Conservation (phyloP, 306 rosid species). For the Citrullus mucosospermus region DNA sequence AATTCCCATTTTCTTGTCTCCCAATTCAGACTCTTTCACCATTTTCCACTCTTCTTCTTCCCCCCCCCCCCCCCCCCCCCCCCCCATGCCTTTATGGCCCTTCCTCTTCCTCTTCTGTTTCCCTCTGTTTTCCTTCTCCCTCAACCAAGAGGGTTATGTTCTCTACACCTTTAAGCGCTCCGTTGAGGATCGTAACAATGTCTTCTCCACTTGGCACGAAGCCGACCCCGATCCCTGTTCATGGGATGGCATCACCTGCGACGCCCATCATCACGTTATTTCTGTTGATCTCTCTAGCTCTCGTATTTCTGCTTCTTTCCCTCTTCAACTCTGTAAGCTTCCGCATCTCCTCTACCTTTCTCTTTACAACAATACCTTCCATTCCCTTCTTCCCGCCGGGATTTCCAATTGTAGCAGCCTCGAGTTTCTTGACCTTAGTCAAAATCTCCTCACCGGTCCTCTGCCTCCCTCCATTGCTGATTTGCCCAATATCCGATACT, state of each 20-base stretch:
- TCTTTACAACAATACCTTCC: slow-evolving; percentile 60
- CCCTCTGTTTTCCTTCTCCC: slow-evolving; percentile 1
- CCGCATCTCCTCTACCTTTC: slow-evolving; percentile 31
- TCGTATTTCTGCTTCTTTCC: slow-evolving; percentile 44
- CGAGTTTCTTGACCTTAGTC: slow-evolving; percentile 54
- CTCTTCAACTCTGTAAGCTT: slow-evolving; percentile 51
- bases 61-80: background rate
- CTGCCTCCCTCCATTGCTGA: slow-evolving; percentile 43
- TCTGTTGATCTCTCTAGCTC: slow-evolving; percentile 42
- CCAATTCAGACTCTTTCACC: background rate
- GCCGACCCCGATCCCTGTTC: slow-evolving; percentile 43
- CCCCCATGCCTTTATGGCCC: background rate
- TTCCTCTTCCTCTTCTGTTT: background rate
- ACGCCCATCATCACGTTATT: slow-evolving; percentile 21
- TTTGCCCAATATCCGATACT: slow-evolving; percentile 36
- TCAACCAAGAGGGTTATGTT: slow-evolving; percentile 51
- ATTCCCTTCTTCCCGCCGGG: slow-evolving; percentile 34
- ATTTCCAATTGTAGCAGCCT: slow-evolving; percentile 40
- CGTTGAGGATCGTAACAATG: slow-evolving; percentile 34
- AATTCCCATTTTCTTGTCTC: too few relatives aligned
- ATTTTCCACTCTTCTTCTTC: background rate
- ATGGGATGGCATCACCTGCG: slow-evolving; percentile 56
- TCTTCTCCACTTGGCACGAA: slow-evolving; percentile 50
- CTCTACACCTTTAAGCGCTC: slow-evolving; percentile 43
- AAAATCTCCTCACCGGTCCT: slow-evolving; percentile 65